Percentiles rank a stretch among this genome's conserved stretches.
These are phyloP conservation scores for Malassezia globosa DNA, from an alignment of 1,284 basidiomycete species.

Conservation along the genomic window DNA sequence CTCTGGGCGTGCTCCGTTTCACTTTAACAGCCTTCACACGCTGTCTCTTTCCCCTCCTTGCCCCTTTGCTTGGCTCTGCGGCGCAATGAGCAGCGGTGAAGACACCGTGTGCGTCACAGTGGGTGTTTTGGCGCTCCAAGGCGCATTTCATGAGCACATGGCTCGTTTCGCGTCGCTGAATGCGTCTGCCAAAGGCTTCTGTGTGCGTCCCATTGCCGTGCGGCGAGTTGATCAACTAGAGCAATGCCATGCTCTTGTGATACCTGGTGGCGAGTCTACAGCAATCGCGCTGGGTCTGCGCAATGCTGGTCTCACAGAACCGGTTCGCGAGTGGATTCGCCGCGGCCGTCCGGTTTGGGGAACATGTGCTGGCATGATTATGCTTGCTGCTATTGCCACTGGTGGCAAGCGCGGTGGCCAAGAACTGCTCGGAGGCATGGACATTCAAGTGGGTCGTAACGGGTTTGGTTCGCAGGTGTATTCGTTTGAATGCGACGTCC, in stretches of 20 bases:
- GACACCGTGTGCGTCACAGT: conserved; percentile 24
- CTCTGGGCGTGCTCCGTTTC: no score
- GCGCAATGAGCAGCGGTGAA: neutral
- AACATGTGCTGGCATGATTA: conserved; percentile 90
- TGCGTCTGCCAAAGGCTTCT: conserved; percentile 2
- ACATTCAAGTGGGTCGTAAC: conserved; percentile 71
- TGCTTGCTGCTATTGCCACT: conserved; percentile 54
- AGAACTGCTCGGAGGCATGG: conserved; percentile 71
- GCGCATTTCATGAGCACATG: conserved; percentile 83
- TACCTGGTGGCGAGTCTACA: conserved; percentile 83
- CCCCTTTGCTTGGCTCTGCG: neutral
- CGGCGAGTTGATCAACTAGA: conserved; percentile 65
- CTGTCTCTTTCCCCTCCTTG: neutral
- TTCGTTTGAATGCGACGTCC: conserved; percentile 71
- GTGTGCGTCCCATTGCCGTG: conserved; percentile 53
- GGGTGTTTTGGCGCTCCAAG: conserved; percentile 65
- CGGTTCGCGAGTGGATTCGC: conserved; percentile 59
- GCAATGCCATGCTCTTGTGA: conserved; percentile 70
- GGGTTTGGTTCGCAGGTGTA: conserved; percentile 60
- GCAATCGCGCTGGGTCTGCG: conserved; percentile 78
- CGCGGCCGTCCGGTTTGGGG: conserved; percentile 71
- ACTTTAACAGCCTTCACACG: neutral
- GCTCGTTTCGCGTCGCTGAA: conserved; percentile 48
- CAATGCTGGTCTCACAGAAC: conserved; percentile 66
- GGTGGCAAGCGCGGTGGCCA: conserved; percentile 78